phyloP scores from a whole-genome alignment of 1,284 basidiomycete genomes.

The Trichosporon sp. region DNA sequence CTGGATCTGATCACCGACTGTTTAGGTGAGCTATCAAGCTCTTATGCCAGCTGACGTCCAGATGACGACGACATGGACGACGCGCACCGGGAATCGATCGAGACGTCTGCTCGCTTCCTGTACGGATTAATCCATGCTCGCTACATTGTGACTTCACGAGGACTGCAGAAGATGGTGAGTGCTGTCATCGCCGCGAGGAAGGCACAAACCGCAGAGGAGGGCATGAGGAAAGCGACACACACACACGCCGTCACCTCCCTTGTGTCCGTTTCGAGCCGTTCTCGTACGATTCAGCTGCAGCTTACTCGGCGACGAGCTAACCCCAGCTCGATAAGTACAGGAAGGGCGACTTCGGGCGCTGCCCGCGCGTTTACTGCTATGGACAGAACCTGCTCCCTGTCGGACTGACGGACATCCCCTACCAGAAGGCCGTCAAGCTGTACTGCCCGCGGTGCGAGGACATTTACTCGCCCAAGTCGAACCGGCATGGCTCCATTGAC shows the following conservation, averaged over 20 bases:
- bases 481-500: slow-evolving; percentile 90
- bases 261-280: background rate
- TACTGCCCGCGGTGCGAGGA: slow-evolving; percentile 97
- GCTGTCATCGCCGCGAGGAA: background rate
- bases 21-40: background rate
- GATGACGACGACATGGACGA: slow-evolving; percentile 60
- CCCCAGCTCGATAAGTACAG: slow-evolving; percentile 93
- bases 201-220: background rate
- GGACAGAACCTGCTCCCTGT: slow-evolving; percentile 91
- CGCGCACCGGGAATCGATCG: slow-evolving; percentile 63
- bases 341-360: slow-evolving; percentile 92
- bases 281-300: background rate
- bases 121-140: slow-evolving; percentile 96
- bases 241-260: background rate
- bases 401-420: slow-evolving; percentile 88
- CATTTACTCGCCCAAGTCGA: slow-evolving; percentile 92
- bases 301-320: background rate
- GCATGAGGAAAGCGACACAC: background rate
- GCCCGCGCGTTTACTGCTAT: slow-evolving; percentile 90
- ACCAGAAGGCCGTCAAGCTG: slow-evolving; percentile 94
- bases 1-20: slow-evolving; percentile 90
- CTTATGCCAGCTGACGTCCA: slow-evolving; percentile 27
- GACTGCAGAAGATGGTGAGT: slow-evolving; percentile 90
- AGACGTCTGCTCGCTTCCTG: slow-evolving; percentile 82
- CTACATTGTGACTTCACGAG: slow-evolving; percentile 92